Evolutionary conservation across 176 grass and related monocot species (phyloP).

Genomic region (Rhynchospora pubera): DNA sequence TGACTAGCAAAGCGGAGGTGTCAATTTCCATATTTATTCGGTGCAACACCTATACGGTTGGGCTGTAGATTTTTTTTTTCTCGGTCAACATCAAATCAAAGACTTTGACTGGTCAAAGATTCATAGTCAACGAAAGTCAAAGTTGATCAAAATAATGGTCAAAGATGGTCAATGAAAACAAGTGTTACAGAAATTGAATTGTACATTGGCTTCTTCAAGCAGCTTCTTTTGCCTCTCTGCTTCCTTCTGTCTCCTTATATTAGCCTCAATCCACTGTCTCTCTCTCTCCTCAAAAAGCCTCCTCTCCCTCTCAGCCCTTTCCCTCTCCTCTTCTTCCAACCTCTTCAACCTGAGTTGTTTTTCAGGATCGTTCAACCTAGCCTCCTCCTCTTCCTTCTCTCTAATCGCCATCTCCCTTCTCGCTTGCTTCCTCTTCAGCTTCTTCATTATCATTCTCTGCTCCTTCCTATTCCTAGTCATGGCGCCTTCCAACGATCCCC

Average conservation of each 20-base stretch:
- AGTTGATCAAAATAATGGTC: too few species aligned
- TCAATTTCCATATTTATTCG: too few species aligned
- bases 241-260: constrained; percentile 10
- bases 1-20: too few species aligned
- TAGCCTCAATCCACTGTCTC: constrained; percentile 62
- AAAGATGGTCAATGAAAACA: too few species aligned
- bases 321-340: constrained; percentile 46
- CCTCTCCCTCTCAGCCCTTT: constrained; percentile 45
- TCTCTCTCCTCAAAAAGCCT: constrained; percentile 67
- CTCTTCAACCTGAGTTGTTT: constrained; percentile 44
- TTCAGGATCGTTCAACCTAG: constrained; percentile 41
- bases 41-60: too few species aligned
- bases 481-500: constrained; percentile 9
- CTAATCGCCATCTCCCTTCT: constrained; percentile 44
- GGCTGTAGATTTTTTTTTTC: too few species aligned
- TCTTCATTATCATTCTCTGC: constrained; percentile 57
- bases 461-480: constrained; percentile 36
- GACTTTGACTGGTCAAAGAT: too few species aligned
- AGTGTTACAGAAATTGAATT: too few species aligned
- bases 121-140: too few species aligned
- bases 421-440: constrained; percentile 52
- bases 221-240: too few species aligned
- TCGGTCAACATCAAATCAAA: too few species aligned
- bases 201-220: too few species aligned
- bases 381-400: constrained; percentile 45